A percentile compares a stretch with the other conserved stretches of the same genome.
Conservation (phyloP, 148 eudicot species). For the Chenopodium album region DNA sequence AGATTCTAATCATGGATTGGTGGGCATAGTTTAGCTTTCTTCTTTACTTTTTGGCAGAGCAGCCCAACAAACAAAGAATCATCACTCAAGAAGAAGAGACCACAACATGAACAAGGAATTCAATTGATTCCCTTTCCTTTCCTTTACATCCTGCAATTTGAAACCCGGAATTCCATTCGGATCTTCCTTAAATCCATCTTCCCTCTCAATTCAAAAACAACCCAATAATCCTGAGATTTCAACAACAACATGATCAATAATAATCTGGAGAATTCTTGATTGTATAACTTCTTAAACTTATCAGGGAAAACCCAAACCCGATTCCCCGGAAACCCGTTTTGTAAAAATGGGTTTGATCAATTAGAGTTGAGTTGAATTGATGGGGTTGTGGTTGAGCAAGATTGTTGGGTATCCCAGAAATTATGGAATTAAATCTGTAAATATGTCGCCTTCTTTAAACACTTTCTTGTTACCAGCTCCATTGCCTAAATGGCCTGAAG, state of each 20-base stretch:
- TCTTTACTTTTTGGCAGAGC: neutral
- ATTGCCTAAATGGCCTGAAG: conserved; percentile 76
- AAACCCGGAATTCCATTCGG: neutral
- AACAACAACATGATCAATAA: neutral
- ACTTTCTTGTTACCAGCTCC: conserved; percentile 74
- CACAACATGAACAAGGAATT: neutral
- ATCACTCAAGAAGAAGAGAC: neutral
- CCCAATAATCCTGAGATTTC: neutral
- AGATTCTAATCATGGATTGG: neutral
- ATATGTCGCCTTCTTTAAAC: conserved; percentile 22
- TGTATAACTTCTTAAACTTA: neutral
- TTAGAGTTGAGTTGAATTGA: neutral
- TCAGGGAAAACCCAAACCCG: neutral
- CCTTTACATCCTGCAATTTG: neutral
- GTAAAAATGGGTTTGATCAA: conserved; percentile 21
- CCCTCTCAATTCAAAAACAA: neutral
- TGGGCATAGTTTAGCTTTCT: neutral
- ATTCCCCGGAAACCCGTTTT: neutral
- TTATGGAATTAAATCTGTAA: conserved; percentile 31
- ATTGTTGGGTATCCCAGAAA: conserved; percentile 46
- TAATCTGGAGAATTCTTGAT: neutral
- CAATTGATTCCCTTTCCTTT: neutral
- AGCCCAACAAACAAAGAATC: neutral
- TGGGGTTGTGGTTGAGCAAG: conserved; percentile 7
- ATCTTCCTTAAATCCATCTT: neutral